A percentile compares a stretch with the other conserved stretches of the same genome.
Conservation (phyloP, 345 rosid genomes). For the Melaleuca alternifolia region DNA sequence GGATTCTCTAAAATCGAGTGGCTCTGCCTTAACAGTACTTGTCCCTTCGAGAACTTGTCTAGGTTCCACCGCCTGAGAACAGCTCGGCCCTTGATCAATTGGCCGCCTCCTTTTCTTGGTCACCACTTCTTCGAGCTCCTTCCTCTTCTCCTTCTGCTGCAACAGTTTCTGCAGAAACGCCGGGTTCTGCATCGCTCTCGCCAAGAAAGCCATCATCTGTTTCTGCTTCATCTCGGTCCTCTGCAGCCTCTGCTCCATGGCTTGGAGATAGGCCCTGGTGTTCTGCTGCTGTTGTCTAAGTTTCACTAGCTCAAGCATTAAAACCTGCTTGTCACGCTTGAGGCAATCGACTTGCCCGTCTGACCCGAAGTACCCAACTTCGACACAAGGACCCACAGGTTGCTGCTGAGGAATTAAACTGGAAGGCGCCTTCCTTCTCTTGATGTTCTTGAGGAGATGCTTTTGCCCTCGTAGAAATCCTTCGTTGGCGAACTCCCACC, state of each 20-base stretch:
- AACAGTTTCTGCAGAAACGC: slow-evolving; percentile 47
- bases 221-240: slow-evolving; percentile 72
- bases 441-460: slow-evolving; percentile 58
- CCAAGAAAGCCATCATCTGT: slow-evolving; percentile 83
- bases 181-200: slow-evolving; percentile 60
- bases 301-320: slow-evolving; percentile 58
- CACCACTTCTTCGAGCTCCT: slow-evolving; percentile 48
- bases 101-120: slow-evolving; percentile 45
- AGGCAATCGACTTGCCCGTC: slow-evolving; percentile 42
- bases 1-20: slow-evolving; percentile 27
- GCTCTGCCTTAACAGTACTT: slow-evolving; percentile 36
- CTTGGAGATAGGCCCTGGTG: slow-evolving; percentile 42
- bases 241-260: slow-evolving; percentile 57
- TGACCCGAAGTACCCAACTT: slow-evolving; percentile 34
- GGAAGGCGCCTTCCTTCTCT: slow-evolving; percentile 51
- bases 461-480: slow-evolving; percentile 66
- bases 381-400: slow-evolving; percentile 33
- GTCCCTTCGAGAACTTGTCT: not conserved
- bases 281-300: slow-evolving; percentile 65
- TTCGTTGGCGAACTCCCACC: slow-evolving; percentile 84
- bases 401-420: slow-evolving; percentile 24
- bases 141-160: slow-evolving; percentile 43
- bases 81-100: slow-evolving; percentile 18
- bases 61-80: not conserved
- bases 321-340: slow-evolving; percentile 47